These are phyloP conservation scores for Trypanosomatidae sp. DNA, from an alignment of 208 protist genomes.

Conservation along the genomic window DNA sequence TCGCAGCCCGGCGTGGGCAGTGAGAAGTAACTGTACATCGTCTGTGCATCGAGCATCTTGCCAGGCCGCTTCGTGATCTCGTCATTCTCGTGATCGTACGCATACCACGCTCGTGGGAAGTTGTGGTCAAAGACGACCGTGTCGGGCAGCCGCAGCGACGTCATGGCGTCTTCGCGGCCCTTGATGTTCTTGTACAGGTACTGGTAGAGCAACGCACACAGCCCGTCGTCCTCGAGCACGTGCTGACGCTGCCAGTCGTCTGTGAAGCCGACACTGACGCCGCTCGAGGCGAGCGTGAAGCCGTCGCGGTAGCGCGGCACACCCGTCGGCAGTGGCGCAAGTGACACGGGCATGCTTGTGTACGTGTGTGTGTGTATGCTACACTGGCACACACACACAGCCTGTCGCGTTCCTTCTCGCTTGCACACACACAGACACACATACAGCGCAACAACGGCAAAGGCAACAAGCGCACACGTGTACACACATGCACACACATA, in stretches of 20 bases:
- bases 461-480: no score
- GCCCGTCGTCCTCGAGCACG: conserved; percentile 70
- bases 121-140: conserved; percentile 91
- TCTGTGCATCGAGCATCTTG: conserved; percentile 76
- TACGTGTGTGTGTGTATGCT: no score
- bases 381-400: no score
- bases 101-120: conserved; percentile 88
- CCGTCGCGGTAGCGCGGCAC: conserved; percentile 28
- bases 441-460: no score
- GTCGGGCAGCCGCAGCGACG: conserved; percentile 54
- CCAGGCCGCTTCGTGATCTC: conserved; percentile 74
- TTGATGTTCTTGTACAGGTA: conserved; percentile 81
- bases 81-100: conserved; percentile 62
- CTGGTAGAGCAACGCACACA: conserved; percentile 68
- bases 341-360: no score
- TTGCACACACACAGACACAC: no score
- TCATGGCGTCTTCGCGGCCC: conserved; percentile 47
- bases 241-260: conserved; percentile 71
- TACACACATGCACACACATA: no score
- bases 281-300: conserved; percentile 40
- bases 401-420: no score
- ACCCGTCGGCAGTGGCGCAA: conserved; percentile 14
- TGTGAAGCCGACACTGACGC: conserved; percentile 48
- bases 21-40: conserved; percentile 67
- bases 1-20: conserved; percentile 20